Evolutionary conservation across 306 rosid species (phyloP).

Genomic region (Cicer bijugum): DNA sequence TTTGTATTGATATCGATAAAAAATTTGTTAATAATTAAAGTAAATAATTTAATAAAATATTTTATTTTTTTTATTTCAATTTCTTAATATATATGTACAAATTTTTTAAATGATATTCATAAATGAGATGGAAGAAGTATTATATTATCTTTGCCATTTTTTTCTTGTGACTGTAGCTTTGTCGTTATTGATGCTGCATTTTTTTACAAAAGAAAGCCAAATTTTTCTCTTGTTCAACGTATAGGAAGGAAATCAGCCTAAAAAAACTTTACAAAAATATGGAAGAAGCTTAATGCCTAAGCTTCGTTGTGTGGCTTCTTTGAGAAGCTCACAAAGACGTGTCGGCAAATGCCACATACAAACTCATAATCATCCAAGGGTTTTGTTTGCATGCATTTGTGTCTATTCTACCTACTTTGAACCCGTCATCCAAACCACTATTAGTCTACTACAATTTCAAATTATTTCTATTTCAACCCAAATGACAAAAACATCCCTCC

Average conservation of each 20-base stretch:
- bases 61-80: too few relatives aligned
- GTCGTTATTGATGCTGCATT: too few relatives aligned
- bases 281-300: conserved; percentile 54
- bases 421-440: conserved; percentile 27
- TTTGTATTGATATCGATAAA: too few relatives aligned
- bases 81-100: too few relatives aligned
- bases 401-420: background rate
- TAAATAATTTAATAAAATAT: too few relatives aligned
- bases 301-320: conserved; percentile 69
- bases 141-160: too few relatives aligned
- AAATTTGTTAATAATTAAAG: too few relatives aligned
- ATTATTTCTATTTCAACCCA: background rate
- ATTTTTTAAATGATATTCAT: too few relatives aligned
- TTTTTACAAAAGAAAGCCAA: too few relatives aligned
- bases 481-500: conserved; percentile 36
- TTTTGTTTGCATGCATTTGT: conserved; percentile 9
- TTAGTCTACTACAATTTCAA: background rate
- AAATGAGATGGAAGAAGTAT: too few relatives aligned
- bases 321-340: conserved; percentile 51
- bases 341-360: conserved; percentile 56
- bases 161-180: too few relatives aligned
- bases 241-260: background rate
- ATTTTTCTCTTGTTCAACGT: too few relatives aligned
- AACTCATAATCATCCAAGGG: background rate
- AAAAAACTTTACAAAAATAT: background rate